phyloP scores from a whole-genome alignment of 352 stramenopile species.

The Phytophthora aleatoria region DNA sequence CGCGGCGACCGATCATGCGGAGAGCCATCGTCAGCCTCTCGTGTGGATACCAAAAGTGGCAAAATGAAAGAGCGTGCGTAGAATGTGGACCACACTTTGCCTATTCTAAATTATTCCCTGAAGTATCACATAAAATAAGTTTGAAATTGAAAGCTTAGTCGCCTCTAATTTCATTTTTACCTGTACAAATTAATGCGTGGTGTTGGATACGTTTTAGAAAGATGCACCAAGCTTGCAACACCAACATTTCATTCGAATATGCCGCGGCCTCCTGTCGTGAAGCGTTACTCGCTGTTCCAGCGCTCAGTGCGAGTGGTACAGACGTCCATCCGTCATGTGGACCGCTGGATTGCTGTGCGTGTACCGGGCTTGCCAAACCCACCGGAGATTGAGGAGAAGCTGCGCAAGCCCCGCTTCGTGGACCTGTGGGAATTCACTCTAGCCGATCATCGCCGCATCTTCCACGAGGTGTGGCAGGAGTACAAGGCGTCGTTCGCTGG shows the following conservation, averaged over 20 bases:
- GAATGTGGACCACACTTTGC: too few relatives aligned
- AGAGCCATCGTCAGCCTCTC: conserved; percentile 40
- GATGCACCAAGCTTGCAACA: not conserved
- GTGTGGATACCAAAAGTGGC: conserved; percentile 16
- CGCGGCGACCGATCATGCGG: conserved; percentile 25
- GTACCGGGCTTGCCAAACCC: conserved; percentile 79
- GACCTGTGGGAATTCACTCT: conserved; percentile 85
- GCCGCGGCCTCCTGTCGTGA: conserved; percentile 25
- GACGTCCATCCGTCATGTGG: conserved; percentile 53
- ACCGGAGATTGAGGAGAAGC: conserved; percentile 52
- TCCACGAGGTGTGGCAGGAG: conserved; percentile 70
- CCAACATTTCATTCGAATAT: conserved; percentile 12
- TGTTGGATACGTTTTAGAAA: not conserved
- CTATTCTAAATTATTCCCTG: too few relatives aligned
- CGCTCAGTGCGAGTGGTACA: conserved; percentile 68
- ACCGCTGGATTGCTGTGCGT: conserved; percentile 58
- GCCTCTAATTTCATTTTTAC: not conserved
- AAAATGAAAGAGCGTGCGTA: not conserved
- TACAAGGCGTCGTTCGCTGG: conserved; percentile 71
- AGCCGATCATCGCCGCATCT: conserved; percentile 66
- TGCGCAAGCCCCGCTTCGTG: conserved; percentile 56
- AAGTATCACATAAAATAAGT: not conserved
- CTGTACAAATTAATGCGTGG: not conserved
- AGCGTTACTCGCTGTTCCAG: conserved; percentile 85
- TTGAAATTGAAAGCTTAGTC: not conserved